Evolutionary conservation across 2,329 filamentous ascomycete species (phyloP).

Genomic region (Aspergillus pseudoterreus): DNA sequence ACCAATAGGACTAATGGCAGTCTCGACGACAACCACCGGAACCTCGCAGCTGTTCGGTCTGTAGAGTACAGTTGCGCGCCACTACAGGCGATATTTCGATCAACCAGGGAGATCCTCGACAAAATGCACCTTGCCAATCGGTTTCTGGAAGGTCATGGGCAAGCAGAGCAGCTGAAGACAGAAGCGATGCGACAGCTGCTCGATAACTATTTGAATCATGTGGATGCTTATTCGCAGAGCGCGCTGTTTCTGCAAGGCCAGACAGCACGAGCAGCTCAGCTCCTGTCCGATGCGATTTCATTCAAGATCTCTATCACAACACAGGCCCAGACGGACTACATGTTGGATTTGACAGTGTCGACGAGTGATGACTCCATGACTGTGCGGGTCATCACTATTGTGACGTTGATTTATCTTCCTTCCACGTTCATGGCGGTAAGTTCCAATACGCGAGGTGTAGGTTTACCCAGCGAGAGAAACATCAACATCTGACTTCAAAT

Average conservation of each 20-base stretch:
- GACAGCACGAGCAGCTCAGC: slow-evolving; percentile 15
- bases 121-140: slow-evolving; percentile 8
- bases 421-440: slow-evolving; percentile 37
- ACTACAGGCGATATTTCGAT: slow-evolving; percentile 17
- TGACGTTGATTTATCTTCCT: slow-evolving; percentile 32
- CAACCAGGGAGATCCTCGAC: slow-evolving; percentile 11
- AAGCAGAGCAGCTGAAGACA: neutral
- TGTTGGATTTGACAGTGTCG: slow-evolving; percentile 23
- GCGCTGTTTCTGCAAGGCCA: slow-evolving; percentile 18
- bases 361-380: slow-evolving; percentile 26
- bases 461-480: neutral
- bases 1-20: slow-evolving; percentile 6
- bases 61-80: slow-evolving; percentile 20
- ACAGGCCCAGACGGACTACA: slow-evolving; percentile 20
- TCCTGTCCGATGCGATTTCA: slow-evolving; percentile 20
- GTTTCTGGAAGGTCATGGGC: slow-evolving; percentile 1
- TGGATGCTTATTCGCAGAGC: slow-evolving; percentile 14
- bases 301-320: slow-evolving; percentile 16
- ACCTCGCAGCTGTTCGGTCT: slow-evolving; percentile 10
- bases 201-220: slow-evolving; percentile 12
- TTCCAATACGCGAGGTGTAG: neutral
- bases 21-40: slow-evolving; percentile 18
- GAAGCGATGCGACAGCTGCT: slow-evolving; percentile 12
- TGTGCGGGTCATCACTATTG: slow-evolving; percentile 25
- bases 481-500: neutral